Conservation (phyloP, 805 yeast genomes). For the Hanseniaspora osmophila region DNA sequence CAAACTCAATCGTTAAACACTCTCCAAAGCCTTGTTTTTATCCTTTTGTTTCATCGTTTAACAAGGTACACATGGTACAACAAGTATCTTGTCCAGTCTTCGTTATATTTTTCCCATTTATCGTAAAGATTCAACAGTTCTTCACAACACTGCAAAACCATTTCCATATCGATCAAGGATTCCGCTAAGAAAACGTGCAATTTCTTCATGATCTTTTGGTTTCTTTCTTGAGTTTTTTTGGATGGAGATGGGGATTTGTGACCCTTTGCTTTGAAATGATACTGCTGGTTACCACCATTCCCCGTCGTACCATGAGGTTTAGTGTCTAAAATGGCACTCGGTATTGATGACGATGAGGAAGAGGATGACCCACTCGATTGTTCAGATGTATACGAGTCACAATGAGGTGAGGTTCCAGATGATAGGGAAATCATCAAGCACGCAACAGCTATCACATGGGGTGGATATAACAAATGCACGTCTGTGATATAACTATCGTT, state of each 20-base stretch:
- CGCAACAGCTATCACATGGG: constrained; percentile 74
- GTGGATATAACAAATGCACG: constrained; percentile 68
- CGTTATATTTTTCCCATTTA: constrained; percentile 73
- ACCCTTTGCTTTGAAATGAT: background rate
- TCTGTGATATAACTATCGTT: constrained; percentile 88
- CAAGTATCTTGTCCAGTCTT: constrained; percentile 33
- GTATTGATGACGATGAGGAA: no score
- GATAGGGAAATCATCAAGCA: constrained; percentile 62
- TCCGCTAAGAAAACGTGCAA: constrained; percentile 56
- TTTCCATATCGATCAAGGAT: constrained; percentile 63
- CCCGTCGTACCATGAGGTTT: no score
- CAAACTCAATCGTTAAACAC: no score
- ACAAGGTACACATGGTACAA: constrained; percentile 20
- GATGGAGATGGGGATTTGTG: background rate
- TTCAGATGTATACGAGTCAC: no score
- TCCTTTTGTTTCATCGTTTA: background rate
- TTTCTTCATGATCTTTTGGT: constrained; percentile 33
- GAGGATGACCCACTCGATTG: no score
- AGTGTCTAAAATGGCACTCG: no score
- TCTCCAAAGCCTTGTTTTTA: no score
- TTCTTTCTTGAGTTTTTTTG: constrained; percentile 3
- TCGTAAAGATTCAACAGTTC: constrained; percentile 72
- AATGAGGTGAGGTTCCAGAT: no score
- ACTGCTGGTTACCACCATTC: no score
- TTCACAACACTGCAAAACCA: constrained; percentile 70